Evolutionary conservation across 352 stramenopile species (phyloP).

Genomic region (Phytopythium montanum): DNA sequence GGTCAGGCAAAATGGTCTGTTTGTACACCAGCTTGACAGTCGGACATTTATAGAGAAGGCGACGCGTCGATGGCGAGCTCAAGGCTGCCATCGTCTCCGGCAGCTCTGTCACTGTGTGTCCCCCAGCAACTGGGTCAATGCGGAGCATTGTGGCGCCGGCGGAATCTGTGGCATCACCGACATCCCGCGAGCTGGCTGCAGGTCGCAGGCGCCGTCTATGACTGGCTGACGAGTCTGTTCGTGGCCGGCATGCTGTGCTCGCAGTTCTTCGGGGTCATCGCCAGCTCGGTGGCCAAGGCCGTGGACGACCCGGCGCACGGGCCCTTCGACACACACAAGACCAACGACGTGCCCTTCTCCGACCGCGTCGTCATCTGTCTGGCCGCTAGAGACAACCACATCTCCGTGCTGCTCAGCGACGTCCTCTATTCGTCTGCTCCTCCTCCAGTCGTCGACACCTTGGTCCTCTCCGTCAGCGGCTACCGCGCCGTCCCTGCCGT

Average conservation of each 20-base stretch:
- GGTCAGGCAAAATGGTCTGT: too few relatives aligned
- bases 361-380: conserved; percentile 4
- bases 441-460: background rate
- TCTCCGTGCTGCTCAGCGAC: background rate
- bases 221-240: background rate
- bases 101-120: too few relatives aligned
- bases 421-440: background rate
- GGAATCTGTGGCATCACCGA: too few relatives aligned
- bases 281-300: background rate
- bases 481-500: background rate
- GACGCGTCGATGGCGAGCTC: too few relatives aligned
- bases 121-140: too few relatives aligned
- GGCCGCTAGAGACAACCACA: background rate
- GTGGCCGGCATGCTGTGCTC: conserved; percentile 2
- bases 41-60: too few relatives aligned
- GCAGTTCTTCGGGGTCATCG: conserved; percentile 5
- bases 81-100: too few relatives aligned
- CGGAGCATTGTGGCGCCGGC: too few relatives aligned
- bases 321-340: background rate
- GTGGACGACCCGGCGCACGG: background rate
- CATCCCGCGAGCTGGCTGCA: background rate
- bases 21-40: too few relatives aligned
- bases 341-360: conserved; percentile 14
- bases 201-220: background rate
- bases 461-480: background rate